Evolutionary conservation across 2,329 filamentous ascomycete genomes (phyloP).

Genomic region (Pyrenochaeta sp.): DNA sequence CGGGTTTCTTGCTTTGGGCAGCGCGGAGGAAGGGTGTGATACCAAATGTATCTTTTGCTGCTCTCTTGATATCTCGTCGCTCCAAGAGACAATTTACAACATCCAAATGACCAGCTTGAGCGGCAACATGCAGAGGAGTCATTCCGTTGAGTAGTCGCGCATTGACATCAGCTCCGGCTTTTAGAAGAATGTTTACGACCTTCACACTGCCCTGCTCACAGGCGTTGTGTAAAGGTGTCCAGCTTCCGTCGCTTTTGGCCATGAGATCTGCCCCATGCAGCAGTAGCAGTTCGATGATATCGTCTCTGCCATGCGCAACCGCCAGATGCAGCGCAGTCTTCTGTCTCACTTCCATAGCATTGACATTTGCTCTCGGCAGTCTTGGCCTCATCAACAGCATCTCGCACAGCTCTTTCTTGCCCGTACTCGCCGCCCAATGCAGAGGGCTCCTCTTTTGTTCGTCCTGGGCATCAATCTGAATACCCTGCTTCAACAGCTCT

Average conservation of each 20-base stretch:
- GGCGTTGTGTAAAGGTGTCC: slow-evolving; percentile 45
- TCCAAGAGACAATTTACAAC: slow-evolving; percentile 48
- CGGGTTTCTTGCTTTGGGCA: slow-evolving; percentile 44
- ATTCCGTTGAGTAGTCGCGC: slow-evolving; percentile 41
- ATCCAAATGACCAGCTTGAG: slow-evolving; percentile 43
- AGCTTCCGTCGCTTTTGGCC: slow-evolving; percentile 44
- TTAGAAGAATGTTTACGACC: slow-evolving; percentile 39
- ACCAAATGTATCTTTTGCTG: slow-evolving; percentile 53
- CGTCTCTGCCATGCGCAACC: slow-evolving; percentile 42
- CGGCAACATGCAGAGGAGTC: slow-evolving; percentile 49
- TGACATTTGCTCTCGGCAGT: slow-evolving; percentile 38
- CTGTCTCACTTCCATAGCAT: slow-evolving; percentile 43
- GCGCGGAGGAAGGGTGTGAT: slow-evolving; percentile 54
- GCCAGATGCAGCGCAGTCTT: slow-evolving; percentile 48
- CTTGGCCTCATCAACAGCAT: slow-evolving; percentile 52
- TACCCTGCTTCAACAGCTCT: slow-evolving; percentile 49
- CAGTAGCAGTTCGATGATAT: slow-evolving; percentile 45
- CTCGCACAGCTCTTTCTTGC: slow-evolving; percentile 59
- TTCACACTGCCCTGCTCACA: slow-evolving; percentile 43
- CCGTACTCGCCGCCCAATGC: slow-evolving; percentile 66
- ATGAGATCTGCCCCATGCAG: slow-evolving; percentile 39
- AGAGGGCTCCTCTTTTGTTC: slow-evolving; percentile 61
- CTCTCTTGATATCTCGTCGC: slow-evolving; percentile 44
- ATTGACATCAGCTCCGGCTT: slow-evolving; percentile 43
- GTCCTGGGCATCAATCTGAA: slow-evolving; percentile 54